Evolutionary conservation across 495 filamentous ascomycete genomes (phyloP), one percentile per base, ranked within the genome.

Genomic region (Massariosphaeria phaeospora): DNA sequence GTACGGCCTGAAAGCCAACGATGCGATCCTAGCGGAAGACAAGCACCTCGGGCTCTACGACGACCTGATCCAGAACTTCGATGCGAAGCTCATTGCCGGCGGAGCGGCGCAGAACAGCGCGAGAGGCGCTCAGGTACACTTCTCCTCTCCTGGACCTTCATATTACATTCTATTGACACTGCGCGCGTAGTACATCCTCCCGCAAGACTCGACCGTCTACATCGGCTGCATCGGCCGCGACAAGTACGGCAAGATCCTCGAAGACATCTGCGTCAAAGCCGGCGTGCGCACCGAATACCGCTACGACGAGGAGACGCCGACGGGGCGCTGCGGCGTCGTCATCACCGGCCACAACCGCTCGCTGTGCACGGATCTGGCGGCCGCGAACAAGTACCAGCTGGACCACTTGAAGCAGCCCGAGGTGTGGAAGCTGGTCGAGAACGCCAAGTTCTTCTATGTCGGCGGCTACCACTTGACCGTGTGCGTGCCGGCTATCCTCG

Each of bases 31-130:
- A 48, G 91, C 91, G 26, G 89, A 94, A 71, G 80, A 86, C 48
- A 84, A 95, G 75, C 93, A 97, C 75, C 77, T 84, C 69, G 78
- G 76, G 48, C 73, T 99, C 70, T 97, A 91, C 70, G 89, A 96
- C 64, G 94, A 99, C 61, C 80, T 97, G 57, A 77, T 96, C 54
- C 80, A 84, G 61, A 84, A 86, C 77, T 84, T 80, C 67, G 80
- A 91, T 62, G 90, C 90, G 57, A 95, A 94, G 75, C 78, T 96
- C 67, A 89, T 99, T 70, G 89, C 93, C 49, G 93, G 93, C 66
- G 93, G 93, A 67, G 94, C 94, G 53, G 93, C 94, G 23, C 93
- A 99, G 73, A 99, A 99, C 81, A 91, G 91, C 50, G 93, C 94
- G 63, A 86, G 93, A 65, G 93, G 93, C 65, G 94, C 91, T 50